These are phyloP conservation scores for Iberis pinnata DNA, from an alignment of 345 rosid genomes.

Conservation along the genomic window DNA sequence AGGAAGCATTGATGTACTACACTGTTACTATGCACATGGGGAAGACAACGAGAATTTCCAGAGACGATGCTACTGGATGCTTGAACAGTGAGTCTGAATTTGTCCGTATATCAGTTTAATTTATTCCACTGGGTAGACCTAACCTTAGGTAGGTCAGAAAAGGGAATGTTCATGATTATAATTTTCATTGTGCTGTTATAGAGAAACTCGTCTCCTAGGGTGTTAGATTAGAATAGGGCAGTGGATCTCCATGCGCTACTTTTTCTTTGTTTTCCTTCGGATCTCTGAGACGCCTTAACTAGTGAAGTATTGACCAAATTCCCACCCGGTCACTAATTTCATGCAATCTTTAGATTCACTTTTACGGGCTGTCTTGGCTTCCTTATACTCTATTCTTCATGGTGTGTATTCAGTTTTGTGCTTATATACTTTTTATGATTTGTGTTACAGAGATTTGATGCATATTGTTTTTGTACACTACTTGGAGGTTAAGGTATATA, in stretches of 20 bases:
- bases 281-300: conserved; percentile 4
- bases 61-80: conserved; percentile 98
- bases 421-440: conserved; percentile 18
- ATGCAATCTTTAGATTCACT: too few relatives aligned
- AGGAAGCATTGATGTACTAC: conserved; percentile 86
- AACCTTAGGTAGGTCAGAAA: neutral
- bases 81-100: conserved; percentile 58
- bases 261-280: conserved; percentile 7
- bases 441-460: conserved; percentile 67
- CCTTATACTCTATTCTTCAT: conserved; percentile 1
- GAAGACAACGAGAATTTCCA: conserved; percentile 86
- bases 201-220: neutral
- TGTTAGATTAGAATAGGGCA: conserved; percentile 6
- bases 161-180: too few relatives aligned
- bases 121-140: neutral
- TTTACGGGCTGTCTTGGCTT: too few relatives aligned
- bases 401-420: conserved; percentile 1
- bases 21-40: conserved; percentile 97
- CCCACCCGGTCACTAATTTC: too few relatives aligned
- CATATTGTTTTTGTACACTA: conserved; percentile 50
- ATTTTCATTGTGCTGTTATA: too few relatives aligned
- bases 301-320: too few relatives aligned
- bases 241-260: neutral
- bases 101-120: neutral
- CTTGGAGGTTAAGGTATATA: conserved; percentile 80